Evolutionary conservation across 768 basidiomycete genomes (phyloP).

Genomic region (Neoboletus subvelutipes): DNA sequence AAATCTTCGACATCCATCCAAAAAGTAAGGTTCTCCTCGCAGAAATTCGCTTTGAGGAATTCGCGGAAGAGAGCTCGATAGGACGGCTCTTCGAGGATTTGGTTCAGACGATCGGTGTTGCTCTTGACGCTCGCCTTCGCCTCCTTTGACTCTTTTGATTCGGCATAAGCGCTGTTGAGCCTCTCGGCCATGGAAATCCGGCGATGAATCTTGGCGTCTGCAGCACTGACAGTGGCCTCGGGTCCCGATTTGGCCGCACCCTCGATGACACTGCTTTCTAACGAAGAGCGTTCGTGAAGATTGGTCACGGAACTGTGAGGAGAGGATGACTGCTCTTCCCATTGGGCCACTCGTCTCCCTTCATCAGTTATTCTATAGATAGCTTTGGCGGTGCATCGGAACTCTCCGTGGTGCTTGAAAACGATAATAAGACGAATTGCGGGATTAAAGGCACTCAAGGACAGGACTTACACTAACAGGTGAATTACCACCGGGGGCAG

Average conservation of each 20-base stretch:
- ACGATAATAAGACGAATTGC: constrained; percentile 9
- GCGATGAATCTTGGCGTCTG: constrained; percentile 69
- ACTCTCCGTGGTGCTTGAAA: constrained; percentile 86
- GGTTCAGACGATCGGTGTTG: constrained; percentile 86
- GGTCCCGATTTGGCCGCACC: constrained; percentile 23
- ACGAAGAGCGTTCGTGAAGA: constrained; percentile 59
- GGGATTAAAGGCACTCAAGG: background rate
- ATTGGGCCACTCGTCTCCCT: constrained; percentile 81
- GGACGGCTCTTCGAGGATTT: constrained; percentile 91
- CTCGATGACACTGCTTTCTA: constrained; percentile 40
- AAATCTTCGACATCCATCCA: constrained; percentile 98
- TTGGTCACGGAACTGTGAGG: constrained; percentile 67
- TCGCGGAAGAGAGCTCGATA: constrained; percentile 91
- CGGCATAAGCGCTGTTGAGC: constrained; percentile 51
- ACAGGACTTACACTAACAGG: constrained; percentile 60
- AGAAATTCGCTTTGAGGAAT: constrained; percentile 91
- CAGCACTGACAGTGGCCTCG: constrained; percentile 32
- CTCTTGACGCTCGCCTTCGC: constrained; percentile 70
- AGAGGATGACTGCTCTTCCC: constrained; percentile 62
- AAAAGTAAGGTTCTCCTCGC: constrained; percentile 97
- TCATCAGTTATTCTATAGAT: constrained; percentile 94
- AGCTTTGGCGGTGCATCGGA: constrained; percentile 93
- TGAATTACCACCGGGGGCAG: constrained; percentile 71
- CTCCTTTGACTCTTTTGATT: constrained; percentile 46
- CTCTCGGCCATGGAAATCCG: constrained; percentile 78